These are phyloP conservation scores for Aphanomyces cochlioides DNA, from an alignment of 352 stramenopile genomes.

Conservation along the genomic window DNA sequence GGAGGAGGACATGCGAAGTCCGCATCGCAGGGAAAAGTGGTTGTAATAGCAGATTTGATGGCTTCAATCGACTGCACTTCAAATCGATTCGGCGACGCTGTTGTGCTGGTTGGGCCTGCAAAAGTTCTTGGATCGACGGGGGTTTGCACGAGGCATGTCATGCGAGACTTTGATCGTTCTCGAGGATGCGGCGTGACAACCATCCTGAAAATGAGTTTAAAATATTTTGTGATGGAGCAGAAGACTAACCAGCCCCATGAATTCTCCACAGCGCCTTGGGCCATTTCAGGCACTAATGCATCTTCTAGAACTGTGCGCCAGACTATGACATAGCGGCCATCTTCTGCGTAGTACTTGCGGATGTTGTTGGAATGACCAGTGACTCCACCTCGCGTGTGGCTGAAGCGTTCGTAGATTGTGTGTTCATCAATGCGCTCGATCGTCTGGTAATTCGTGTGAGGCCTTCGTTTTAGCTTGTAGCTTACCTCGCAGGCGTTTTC, in stretches of 20 bases:
- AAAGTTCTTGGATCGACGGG: background rate
- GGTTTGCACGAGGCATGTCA: slow-evolving; percentile 13
- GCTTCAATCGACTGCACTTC: background rate
- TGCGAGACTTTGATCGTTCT: background rate
- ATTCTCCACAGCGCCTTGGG: background rate
- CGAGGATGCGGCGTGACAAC: background rate
- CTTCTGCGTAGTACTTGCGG: slow-evolving; percentile 9
- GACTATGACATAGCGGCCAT: slow-evolving; percentile 1
- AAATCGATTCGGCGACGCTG: background rate
- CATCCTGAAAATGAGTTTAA: background rate
- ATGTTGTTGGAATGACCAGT: slow-evolving; percentile 23
- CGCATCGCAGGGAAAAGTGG: background rate
- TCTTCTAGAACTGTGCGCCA: slow-evolving; percentile 29
- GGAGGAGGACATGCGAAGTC: background rate
- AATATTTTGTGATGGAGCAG: background rate
- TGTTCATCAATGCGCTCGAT: slow-evolving; percentile 13
- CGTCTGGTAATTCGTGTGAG: background rate
- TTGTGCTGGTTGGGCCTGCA: background rate
- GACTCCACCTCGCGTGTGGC: background rate
- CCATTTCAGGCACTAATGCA: slow-evolving; percentile 19
- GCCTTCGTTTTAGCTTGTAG: background rate
- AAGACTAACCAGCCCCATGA: slow-evolving; percentile 18
- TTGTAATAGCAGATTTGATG: background rate
- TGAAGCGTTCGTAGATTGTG: slow-evolving; percentile 20
- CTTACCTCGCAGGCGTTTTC: slow-evolving; percentile 13